Conservation (phyloP, 1,284 basidiomycete species). For the Thecaphora thlaspeos region DNA sequence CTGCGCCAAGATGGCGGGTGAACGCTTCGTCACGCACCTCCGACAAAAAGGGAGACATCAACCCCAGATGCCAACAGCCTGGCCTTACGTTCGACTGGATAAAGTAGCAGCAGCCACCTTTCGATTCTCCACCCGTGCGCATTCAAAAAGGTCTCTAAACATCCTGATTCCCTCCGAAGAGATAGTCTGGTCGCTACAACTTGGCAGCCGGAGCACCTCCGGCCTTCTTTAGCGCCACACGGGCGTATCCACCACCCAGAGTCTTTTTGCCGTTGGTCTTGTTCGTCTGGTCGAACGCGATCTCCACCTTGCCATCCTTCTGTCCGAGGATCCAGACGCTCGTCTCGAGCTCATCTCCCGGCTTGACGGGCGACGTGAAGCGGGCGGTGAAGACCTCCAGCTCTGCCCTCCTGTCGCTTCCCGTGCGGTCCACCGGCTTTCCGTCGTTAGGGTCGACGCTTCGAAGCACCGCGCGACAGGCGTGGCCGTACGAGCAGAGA, state of each 20-base stretch:
- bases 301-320: conserved; percentile 25
- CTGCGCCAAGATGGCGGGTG: too few relatives aligned
- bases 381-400: conserved; percentile 34
- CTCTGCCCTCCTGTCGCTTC: conserved; percentile 7
- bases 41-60: too few relatives aligned
- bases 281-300: conserved; percentile 46
- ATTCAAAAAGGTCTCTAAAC: too few relatives aligned
- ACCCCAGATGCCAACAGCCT: too few relatives aligned
- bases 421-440: conserved; percentile 17
- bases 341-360: conserved; percentile 45
- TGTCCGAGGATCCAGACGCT: conserved; percentile 44
- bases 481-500: conserved; percentile 47
- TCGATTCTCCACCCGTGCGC: too few relatives aligned
- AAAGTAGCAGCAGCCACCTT: too few relatives aligned
- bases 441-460: conserved; percentile 36
- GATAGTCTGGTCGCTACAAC: too few relatives aligned
- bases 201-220: background rate
- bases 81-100: too few relatives aligned
- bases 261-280: conserved; percentile 43
- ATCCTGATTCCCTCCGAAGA: too few relatives aligned
- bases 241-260: conserved; percentile 40
- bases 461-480: conserved; percentile 44
- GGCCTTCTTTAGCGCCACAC: conserved; percentile 5
- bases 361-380: conserved; percentile 49
- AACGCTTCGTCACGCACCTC: too few relatives aligned